Evolutionary conservation across 768 basidiomycete species (phyloP).

Genomic region (Termitomyces sp.): DNA sequence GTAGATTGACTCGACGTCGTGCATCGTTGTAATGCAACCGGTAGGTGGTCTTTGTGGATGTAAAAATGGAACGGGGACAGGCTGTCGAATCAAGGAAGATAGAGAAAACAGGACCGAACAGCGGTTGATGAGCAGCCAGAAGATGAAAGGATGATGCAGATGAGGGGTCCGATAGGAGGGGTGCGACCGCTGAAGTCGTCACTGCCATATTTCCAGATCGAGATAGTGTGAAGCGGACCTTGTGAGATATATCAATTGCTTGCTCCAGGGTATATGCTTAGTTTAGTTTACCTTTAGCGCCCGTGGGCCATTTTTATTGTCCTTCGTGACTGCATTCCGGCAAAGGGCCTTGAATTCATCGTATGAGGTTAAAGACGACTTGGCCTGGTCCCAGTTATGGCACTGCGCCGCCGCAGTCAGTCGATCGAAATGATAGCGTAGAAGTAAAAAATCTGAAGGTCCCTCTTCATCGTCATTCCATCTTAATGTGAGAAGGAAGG

Average conservation of each 20-base stretch:
- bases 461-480: slow-evolving; percentile 60
- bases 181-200: slow-evolving; percentile 24
- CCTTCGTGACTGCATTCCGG: slow-evolving; percentile 32
- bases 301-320: slow-evolving; percentile 12
- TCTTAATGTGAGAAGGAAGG: slow-evolving; percentile 29
- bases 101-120: slow-evolving; percentile 31
- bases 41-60: slow-evolving; percentile 66
- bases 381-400: slow-evolving; percentile 46
- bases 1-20: slow-evolving; percentile 48
- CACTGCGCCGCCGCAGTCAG: slow-evolving; percentile 42
- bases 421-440: slow-evolving; percentile 57
- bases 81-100: slow-evolving; percentile 51
- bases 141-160: slow-evolving; percentile 31
- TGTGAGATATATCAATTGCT: slow-evolving; percentile 5
- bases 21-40: slow-evolving; percentile 58
- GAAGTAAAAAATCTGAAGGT: slow-evolving; percentile 57
- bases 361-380: slow-evolving; percentile 29
- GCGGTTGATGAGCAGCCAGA: slow-evolving; percentile 13
- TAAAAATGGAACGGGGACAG: slow-evolving; percentile 53
- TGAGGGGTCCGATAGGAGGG: slow-evolving; percentile 35
- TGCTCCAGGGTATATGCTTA: neutral
- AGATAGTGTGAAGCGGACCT: slow-evolving; percentile 52
- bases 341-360: slow-evolving; percentile 38
- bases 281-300: slow-evolving; percentile 26
- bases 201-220: slow-evolving; percentile 33